These are phyloP conservation scores for Tetrapisispora nanseiensis DNA, from an alignment of 805 yeast species.

Conservation along the genomic window DNA sequence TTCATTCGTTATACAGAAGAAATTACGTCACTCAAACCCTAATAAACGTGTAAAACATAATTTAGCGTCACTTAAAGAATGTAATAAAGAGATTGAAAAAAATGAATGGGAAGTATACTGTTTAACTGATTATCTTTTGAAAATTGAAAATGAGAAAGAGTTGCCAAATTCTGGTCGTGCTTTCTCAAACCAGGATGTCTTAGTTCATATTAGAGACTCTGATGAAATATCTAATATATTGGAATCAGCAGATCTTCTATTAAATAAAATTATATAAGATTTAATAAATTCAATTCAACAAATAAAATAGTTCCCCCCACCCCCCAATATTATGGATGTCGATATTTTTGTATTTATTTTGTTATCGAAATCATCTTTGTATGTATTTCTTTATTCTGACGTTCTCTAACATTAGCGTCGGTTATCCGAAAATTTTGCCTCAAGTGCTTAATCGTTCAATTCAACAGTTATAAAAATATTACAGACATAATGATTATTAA, in stretches of 20 bases:
- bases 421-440: no score
- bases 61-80: neutral
- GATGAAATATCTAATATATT: constrained; percentile 11
- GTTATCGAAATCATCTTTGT: no score
- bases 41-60: neutral
- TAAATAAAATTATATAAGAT: neutral
- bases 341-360: no score
- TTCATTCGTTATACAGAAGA: constrained; percentile 24
- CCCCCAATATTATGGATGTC: no score
- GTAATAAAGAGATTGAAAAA: neutral
- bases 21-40: neutral
- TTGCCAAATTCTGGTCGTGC: neutral
- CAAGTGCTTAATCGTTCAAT: no score
- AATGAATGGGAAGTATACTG: constrained; percentile 7
- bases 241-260: constrained; percentile 6
- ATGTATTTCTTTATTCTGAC: no score
- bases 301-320: no score
- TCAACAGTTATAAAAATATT: no score
- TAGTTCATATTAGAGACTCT: constrained; percentile 13
- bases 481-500: no score
- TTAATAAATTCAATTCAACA: neutral
- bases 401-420: no score
- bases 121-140: constrained; percentile 7
- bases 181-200: constrained; percentile 10
- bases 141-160: neutral